Evolutionary conservation across 2,329 filamentous ascomycete genomes (phyloP).

Genomic region (Aspergillus fischeri): DNA sequence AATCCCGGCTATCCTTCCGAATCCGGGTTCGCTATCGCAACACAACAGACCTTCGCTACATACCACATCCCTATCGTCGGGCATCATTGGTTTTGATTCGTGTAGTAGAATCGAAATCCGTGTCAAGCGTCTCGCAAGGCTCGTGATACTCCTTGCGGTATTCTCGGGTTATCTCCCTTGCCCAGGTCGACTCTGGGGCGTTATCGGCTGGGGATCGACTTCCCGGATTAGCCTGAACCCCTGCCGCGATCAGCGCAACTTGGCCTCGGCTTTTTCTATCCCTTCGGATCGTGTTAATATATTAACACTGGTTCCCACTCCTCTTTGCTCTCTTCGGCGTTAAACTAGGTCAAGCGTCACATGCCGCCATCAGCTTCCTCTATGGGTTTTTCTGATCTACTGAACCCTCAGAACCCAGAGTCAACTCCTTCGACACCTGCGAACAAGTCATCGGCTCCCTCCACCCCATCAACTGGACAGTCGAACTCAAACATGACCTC

Average conservation of each 20-base stretch:
- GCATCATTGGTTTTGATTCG: background rate
- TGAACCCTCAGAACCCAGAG: conserved; percentile 56
- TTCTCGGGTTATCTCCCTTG: conserved; percentile 10
- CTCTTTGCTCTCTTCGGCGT: conserved; percentile 12
- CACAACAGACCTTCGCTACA: conserved; percentile 8
- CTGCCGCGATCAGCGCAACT: conserved; percentile 18
- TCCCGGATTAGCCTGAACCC: conserved; percentile 20
- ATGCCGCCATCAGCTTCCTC: conserved; percentile 72
- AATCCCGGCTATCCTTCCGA: conserved; percentile 18
- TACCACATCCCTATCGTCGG: background rate
- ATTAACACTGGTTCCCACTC: conserved; percentile 13
- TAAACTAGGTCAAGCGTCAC: conserved; percentile 44
- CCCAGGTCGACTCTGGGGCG: conserved; percentile 12
- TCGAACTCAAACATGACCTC: conserved; percentile 39
- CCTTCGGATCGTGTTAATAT: conserved; percentile 10
- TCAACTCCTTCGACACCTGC: conserved; percentile 18
- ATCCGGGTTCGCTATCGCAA: background rate
- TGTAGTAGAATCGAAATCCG: background rate
- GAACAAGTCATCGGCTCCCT: conserved; percentile 26
- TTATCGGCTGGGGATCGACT: conserved; percentile 27
- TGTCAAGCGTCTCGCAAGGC: conserved; percentile 1
- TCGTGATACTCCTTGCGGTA: conserved; percentile 13
- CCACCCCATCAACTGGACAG: conserved; percentile 21
- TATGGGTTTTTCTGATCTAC: conserved; percentile 71
- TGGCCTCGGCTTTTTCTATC: conserved; percentile 18